Percentiles rank a stretch among this genome's conserved stretches.
These are phyloP conservation scores for Coccomyxa subellipsoidea DNA, from an alignment of 163 green algal genomes.

Conservation along the genomic window DNA sequence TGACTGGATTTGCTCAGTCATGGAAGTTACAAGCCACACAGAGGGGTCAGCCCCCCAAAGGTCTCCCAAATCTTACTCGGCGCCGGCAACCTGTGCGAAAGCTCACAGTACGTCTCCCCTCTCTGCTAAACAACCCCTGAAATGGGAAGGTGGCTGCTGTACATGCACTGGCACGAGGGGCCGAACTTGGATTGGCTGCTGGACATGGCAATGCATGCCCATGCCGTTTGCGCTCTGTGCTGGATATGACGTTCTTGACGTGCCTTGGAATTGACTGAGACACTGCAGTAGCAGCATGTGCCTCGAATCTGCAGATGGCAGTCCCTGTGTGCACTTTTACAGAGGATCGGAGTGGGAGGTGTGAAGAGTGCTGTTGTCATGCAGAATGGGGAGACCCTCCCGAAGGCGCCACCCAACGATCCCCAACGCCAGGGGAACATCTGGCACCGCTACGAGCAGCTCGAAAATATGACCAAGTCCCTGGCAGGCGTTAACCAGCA, in stretches of 20 bases:
- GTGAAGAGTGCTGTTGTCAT: background rate
- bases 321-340: too few relatives aligned
- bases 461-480: slow-evolving; percentile 15
- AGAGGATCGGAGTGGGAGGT: too few relatives aligned
- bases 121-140: too few relatives aligned
- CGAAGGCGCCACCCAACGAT: slow-evolving; percentile 23
- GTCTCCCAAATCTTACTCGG: background rate
- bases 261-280: too few relatives aligned
- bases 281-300: too few relatives aligned
- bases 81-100: background rate
- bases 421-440: slow-evolving; percentile 28
- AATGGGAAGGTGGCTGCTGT: too few relatives aligned
- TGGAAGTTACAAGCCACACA: background rate
- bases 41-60: background rate
- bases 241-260: too few relatives aligned
- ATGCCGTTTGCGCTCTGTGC: too few relatives aligned
- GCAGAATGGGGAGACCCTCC: background rate
- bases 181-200: too few relatives aligned
- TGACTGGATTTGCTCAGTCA: background rate
- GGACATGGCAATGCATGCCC: too few relatives aligned
- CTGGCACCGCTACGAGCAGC: slow-evolving; percentile 31
- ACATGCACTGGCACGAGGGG: too few relatives aligned
- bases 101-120: background rate
- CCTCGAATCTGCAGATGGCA: too few relatives aligned
- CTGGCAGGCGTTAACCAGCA: slow-evolving; percentile 14